Percentiles rank a stretch among this genome's conserved stretches.
Evolutionary conservation across 768 basidiomycete genomes (phyloP).

Genomic region (Amanita subjunquillea): DNA sequence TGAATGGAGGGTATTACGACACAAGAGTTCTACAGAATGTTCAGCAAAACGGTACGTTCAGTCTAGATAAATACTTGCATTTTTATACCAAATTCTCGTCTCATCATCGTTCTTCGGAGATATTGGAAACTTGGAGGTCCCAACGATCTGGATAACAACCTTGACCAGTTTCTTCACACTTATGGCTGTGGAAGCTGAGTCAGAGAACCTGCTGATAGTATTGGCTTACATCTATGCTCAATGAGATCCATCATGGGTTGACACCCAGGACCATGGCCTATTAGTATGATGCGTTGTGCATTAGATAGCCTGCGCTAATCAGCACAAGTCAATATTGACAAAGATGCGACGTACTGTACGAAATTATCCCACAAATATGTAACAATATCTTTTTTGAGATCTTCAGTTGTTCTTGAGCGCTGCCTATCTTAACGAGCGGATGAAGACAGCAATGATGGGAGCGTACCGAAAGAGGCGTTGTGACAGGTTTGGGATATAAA

Average conservation of each 20-base stretch:
- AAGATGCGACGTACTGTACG: conserved; percentile 57
- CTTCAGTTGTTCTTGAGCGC: conserved; percentile 31
- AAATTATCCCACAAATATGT: conserved; percentile 96
- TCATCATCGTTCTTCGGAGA: conserved; percentile 46
- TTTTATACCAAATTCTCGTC: conserved; percentile 62
- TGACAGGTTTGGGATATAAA: conserved; percentile 53
- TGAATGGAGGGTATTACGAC: conserved; percentile 63
- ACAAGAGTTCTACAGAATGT: conserved; percentile 52
- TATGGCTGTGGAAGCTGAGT: conserved; percentile 1
- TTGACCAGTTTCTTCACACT: conserved; percentile 54
- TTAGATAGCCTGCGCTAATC: conserved; percentile 51
- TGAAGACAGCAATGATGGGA: not conserved
- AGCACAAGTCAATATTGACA: not conserved
- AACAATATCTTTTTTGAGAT: conserved; percentile 48
- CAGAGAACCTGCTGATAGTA: not conserved
- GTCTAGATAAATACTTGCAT: conserved; percentile 28
- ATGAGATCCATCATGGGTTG: conserved; percentile 67
- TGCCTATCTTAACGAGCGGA: conserved; percentile 9
- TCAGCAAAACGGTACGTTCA: not conserved
- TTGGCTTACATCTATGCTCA: conserved; percentile 49
- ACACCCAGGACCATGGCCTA: conserved; percentile 86
- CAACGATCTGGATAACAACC: conserved; percentile 72
- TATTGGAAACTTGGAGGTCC: conserved; percentile 44
- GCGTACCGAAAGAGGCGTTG: conserved; percentile 8
- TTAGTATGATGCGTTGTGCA: conserved; percentile 64